These are phyloP conservation scores for Cercophora scortea DNA, from an alignment of 495 filamentous ascomycete genomes.

Conservation along the genomic window DNA sequence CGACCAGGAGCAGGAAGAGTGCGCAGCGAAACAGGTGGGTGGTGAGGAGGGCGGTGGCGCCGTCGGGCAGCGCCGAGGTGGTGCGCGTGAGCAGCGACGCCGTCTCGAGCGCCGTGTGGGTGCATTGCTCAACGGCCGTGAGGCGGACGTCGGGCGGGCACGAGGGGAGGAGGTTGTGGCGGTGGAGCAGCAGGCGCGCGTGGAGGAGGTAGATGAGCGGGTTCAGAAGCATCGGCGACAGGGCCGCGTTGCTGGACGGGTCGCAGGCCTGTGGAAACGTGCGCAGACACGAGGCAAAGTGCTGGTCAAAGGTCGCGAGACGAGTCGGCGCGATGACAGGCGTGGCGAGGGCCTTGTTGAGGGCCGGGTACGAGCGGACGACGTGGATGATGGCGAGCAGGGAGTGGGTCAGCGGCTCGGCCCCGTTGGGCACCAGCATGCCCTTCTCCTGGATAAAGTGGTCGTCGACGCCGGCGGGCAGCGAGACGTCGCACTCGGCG, in stretches of 20 bases:
- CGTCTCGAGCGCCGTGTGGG: slow-evolving; percentile 67
- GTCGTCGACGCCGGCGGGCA: slow-evolving; percentile 79
- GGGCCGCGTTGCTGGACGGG: slow-evolving; percentile 48
- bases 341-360: slow-evolving; percentile 65
- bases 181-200: slow-evolving; percentile 76
- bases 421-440: slow-evolving; percentile 41
- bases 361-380: slow-evolving; percentile 69
- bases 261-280: slow-evolving; percentile 69
- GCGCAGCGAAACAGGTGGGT: slow-evolving; percentile 88
- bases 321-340: slow-evolving; percentile 59
- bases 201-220: slow-evolving; percentile 75
- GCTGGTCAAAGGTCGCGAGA: slow-evolving; percentile 71
- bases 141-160: slow-evolving; percentile 57
- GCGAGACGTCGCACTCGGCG: slow-evolving; percentile 73
- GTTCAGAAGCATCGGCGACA: slow-evolving; percentile 66
- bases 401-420: slow-evolving; percentile 47
- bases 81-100: slow-evolving; percentile 63
- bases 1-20: slow-evolving; percentile 68
- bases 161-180: slow-evolving; percentile 77
- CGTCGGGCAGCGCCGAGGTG: slow-evolving; percentile 32
- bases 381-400: slow-evolving; percentile 78
- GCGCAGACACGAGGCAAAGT: slow-evolving; percentile 67
- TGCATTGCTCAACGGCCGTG: slow-evolving; percentile 70
- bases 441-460: slow-evolving; percentile 63
- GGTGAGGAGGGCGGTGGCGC: slow-evolving; percentile 49